Conservation (phyloP, 768 basidiomycete genomes). For the Russula sp. region DNA sequence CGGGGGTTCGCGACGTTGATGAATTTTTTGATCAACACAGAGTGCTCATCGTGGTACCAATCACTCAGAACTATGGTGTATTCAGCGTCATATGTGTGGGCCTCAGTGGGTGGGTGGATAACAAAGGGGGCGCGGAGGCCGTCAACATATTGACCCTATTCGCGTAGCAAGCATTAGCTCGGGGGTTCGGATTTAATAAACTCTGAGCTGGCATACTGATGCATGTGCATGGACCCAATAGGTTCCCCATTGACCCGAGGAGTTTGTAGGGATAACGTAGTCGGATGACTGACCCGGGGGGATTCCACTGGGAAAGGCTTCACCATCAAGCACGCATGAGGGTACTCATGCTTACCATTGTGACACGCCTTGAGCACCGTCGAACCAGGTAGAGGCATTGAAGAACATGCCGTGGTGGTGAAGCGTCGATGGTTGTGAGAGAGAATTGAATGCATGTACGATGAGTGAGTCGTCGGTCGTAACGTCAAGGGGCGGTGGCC, state of each 20-base stretch:
- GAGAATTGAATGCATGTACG: slow-evolving; percentile 69
- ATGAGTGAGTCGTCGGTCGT: slow-evolving; percentile 64
- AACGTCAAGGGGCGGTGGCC: slow-evolving; percentile 78
- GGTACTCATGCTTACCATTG: slow-evolving; percentile 59
- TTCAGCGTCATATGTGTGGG: slow-evolving; percentile 80
- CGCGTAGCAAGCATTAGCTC: not conserved
- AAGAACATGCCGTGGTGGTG: slow-evolving; percentile 98
- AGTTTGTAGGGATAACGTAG: slow-evolving; percentile 66
- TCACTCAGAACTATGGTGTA: slow-evolving; percentile 82
- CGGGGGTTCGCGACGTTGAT: slow-evolving; percentile 69
- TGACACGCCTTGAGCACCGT: slow-evolving; percentile 76
- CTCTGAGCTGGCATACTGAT: slow-evolving; percentile 33
- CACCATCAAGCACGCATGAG: not conserved
- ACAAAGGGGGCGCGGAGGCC: slow-evolving; percentile 85
- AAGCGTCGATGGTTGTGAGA: slow-evolving; percentile 61
- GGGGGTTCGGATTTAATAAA: not conserved
- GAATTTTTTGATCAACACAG: slow-evolving; percentile 56
- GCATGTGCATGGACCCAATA: slow-evolving; percentile 78
- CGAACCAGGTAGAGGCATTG: slow-evolving; percentile 81
- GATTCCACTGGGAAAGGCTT: slow-evolving; percentile 51
- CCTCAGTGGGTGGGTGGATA: slow-evolving; percentile 62
- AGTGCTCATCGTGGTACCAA: slow-evolving; percentile 86
- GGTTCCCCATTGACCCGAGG: slow-evolving; percentile 69
- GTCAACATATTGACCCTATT: slow-evolving; percentile 84
- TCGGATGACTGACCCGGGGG: slow-evolving; percentile 65